Evolutionary conservation across 768 basidiomycete genomes (phyloP).

Genomic region (Xerocomellus amylosporus): DNA sequence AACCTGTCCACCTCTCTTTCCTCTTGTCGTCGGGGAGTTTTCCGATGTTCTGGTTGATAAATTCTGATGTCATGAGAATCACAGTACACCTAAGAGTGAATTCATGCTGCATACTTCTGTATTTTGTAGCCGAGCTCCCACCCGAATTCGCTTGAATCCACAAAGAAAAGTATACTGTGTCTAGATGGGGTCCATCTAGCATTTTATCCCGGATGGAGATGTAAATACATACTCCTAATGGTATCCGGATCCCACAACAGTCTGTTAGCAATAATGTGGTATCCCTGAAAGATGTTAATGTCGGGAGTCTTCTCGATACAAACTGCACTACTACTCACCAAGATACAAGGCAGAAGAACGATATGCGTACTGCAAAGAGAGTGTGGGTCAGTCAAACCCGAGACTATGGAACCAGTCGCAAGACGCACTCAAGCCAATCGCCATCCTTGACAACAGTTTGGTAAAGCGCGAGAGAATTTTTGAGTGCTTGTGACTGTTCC

Average conservation of each 20-base stretch:
- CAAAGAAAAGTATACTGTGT: background rate
- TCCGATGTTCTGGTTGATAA: background rate
- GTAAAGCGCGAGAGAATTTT: background rate
- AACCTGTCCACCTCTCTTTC: background rate
- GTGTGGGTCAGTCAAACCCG: background rate
- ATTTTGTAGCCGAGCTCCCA: background rate
- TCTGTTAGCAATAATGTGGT: background rate
- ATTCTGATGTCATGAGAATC: background rate
- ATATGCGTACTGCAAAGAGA: background rate
- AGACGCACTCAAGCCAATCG: slow-evolving; percentile 7
- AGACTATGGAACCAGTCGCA: background rate
- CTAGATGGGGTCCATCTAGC: background rate
- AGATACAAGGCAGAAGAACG: slow-evolving; percentile 2
- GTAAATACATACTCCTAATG: background rate
- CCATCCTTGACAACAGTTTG: background rate
- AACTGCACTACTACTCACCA: background rate
- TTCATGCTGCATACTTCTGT: background rate
- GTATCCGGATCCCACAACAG: background rate
- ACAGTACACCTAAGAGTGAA: background rate
- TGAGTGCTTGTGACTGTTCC: background rate
- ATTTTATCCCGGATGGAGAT: too few species aligned
- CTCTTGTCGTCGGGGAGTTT: background rate
- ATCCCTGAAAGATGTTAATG: slow-evolving; percentile 1
- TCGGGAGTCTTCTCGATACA: background rate
- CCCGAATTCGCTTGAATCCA: background rate